Conservation (phyloP, 768 basidiomycete species). For the Basidioascus undulatus region DNA sequence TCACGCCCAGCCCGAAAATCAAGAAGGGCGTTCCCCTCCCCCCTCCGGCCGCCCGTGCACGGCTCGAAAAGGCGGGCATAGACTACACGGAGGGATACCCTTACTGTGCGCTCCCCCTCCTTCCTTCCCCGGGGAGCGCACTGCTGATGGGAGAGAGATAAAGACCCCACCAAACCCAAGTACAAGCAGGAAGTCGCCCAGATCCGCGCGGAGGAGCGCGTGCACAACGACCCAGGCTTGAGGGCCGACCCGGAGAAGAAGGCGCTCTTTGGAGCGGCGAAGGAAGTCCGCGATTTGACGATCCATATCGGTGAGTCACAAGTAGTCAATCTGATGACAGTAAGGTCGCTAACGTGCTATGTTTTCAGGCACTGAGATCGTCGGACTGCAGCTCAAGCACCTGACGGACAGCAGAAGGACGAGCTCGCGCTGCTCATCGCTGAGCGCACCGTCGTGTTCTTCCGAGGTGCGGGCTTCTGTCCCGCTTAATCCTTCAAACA, state of each 20-base stretch:
- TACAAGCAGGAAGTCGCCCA: slow-evolving; percentile 1
- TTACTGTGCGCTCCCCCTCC: background rate
- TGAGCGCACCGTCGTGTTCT: slow-evolving; percentile 41
- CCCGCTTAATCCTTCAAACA: background rate
- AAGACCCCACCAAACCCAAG: background rate
- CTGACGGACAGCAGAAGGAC: slow-evolving; percentile 46
- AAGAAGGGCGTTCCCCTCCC: slow-evolving; percentile 1
- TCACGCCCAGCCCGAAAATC: background rate
- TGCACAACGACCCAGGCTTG: slow-evolving; percentile 33
- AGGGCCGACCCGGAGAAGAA: slow-evolving; percentile 46
- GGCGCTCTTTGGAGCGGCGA: slow-evolving; percentile 35
- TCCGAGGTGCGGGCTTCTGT: slow-evolving; percentile 26
- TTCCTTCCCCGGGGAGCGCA: background rate
- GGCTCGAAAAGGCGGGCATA: background rate
- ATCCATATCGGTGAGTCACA: slow-evolving; percentile 29
- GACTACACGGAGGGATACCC: slow-evolving; percentile 1
- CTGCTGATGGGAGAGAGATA: background rate
- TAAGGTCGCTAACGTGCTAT: background rate
- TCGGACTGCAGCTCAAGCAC: slow-evolving; percentile 46
- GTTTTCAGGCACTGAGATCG: slow-evolving; percentile 40
- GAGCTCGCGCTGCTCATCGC: slow-evolving; percentile 52
- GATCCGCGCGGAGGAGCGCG: slow-evolving; percentile 1
- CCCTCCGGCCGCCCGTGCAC: background rate
- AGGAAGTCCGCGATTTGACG: slow-evolving; percentile 41
- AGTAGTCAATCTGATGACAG: background rate